These are phyloP conservation scores for Phytophthora constricta DNA, from an alignment of 352 stramenopile species.

Conservation along the genomic window DNA sequence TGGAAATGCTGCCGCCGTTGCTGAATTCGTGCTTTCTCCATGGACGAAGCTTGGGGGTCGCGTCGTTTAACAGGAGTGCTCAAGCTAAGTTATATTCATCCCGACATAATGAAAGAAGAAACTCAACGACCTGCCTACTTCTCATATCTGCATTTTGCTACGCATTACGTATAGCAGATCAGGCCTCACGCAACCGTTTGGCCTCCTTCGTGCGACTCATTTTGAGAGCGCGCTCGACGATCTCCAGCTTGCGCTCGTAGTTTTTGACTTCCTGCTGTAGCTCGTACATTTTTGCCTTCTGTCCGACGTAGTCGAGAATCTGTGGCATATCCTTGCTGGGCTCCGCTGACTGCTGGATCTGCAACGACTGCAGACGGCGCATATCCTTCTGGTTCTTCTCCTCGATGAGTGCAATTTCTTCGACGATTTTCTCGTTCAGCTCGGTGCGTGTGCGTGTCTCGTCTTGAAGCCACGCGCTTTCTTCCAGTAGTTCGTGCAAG, in stretches of 20 bases:
- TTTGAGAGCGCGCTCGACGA: slow-evolving; percentile 87
- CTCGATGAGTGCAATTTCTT: slow-evolving; percentile 74
- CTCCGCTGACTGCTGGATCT: slow-evolving; percentile 72
- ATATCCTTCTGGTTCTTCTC: slow-evolving; percentile 78
- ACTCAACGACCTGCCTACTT: neutral
- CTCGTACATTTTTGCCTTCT: slow-evolving; percentile 92
- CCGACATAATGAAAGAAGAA: neutral
- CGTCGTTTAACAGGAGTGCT: slow-evolving; percentile 6
- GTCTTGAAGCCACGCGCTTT: slow-evolving; percentile 79
- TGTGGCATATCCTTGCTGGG: slow-evolving; percentile 88
- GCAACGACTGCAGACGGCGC: slow-evolving; percentile 59
- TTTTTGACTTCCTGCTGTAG: slow-evolving; percentile 89
- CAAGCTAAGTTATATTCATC: neutral
- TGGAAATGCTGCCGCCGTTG: slow-evolving; percentile 44
- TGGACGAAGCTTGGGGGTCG: slow-evolving; percentile 10
- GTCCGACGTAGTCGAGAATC: slow-evolving; percentile 91
- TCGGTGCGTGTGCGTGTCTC: slow-evolving; percentile 86
- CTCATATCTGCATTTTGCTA: too few species aligned
- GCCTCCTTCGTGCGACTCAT: slow-evolving; percentile 37
- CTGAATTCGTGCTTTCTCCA: slow-evolving; percentile 39
- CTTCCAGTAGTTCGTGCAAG: slow-evolving; percentile 84
- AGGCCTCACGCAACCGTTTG: slow-evolving; percentile 17
- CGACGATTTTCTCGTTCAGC: slow-evolving; percentile 88
- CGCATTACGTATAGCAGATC: too few species aligned
- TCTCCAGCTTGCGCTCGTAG: slow-evolving; percentile 94